phyloP scores from a whole-genome alignment of 192 early-diverging fungal species.

The Lunasporangiospora selenospora region DNA sequence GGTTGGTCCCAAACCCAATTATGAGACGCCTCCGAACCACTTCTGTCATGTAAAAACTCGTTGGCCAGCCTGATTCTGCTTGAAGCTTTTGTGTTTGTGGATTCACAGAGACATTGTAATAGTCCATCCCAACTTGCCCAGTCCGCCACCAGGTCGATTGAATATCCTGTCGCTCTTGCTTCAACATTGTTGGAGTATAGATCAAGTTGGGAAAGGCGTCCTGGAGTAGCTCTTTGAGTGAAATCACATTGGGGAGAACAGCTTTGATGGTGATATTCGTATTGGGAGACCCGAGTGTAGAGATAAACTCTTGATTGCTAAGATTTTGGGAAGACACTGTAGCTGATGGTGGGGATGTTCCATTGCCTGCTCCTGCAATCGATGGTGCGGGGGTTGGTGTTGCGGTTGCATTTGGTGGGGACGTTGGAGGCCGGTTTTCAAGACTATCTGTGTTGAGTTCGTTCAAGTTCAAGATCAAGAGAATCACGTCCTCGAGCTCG shows the following conservation, averaged over 20 bases:
- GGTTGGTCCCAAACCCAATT: slow-evolving; percentile 23
- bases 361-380: neutral
- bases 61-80: slow-evolving; percentile 38
- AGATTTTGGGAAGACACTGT: neutral
- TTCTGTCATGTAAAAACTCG: slow-evolving; percentile 17
- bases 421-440: slow-evolving; percentile 1
- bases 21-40: slow-evolving; percentile 16
- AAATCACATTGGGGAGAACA: slow-evolving; percentile 11
- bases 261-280: slow-evolving; percentile 34
- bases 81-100: slow-evolving; percentile 3
- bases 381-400: neutral
- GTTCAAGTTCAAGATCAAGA: slow-evolving; percentile 35
- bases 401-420: too few species aligned
- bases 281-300: slow-evolving; percentile 19
- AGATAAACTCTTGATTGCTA: slow-evolving; percentile 25
- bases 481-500: slow-evolving; percentile 23
- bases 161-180: slow-evolving; percentile 21
- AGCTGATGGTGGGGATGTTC: neutral
- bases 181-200: slow-evolving; percentile 14
- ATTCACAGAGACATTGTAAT: slow-evolving; percentile 32
- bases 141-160: slow-evolving; percentile 22
- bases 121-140: slow-evolving; percentile 29
- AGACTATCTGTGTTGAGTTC: slow-evolving; percentile 23
- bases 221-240: slow-evolving; percentile 23
- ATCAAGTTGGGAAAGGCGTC: slow-evolving; percentile 23